Evolutionary conservation across 352 stramenopile genomes (phyloP).

Genomic region (Phytophthora sp.): DNA sequence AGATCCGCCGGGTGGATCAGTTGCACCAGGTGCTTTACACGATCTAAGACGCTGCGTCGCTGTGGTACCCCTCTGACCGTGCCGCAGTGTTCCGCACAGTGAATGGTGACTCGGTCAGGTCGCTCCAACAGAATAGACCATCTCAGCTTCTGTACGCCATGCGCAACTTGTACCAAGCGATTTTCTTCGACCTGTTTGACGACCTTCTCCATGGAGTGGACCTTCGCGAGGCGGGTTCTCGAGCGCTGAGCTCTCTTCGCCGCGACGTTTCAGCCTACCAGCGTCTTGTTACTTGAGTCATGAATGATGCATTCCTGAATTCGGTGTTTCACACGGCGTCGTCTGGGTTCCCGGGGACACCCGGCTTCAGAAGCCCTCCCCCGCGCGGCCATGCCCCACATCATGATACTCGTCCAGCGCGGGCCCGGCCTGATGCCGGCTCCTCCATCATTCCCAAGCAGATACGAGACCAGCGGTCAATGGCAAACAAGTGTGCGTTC

Average conservation of each 20-base stretch:
- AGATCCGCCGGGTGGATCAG: neutral
- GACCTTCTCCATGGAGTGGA: neutral
- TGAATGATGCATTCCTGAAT: neutral
- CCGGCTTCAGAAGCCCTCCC: neutral
- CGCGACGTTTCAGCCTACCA: neutral
- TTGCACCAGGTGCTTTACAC: neutral
- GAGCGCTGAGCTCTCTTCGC: neutral
- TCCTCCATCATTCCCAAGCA: too few species aligned
- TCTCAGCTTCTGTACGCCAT: too few species aligned
- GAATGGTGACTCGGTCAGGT: neutral
- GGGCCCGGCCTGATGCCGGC: too few species aligned
- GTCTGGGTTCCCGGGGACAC: too few species aligned
- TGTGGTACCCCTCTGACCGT: neutral
- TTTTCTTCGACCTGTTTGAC: neutral
- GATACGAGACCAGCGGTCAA: too few species aligned
- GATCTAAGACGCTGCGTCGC: neutral
- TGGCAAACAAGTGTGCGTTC: too few species aligned
- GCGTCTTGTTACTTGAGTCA: neutral
- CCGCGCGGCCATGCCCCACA: too few species aligned
- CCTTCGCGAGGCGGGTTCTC: neutral
- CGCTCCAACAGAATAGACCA: neutral
- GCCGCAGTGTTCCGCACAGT: neutral
- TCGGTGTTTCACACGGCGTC: neutral
- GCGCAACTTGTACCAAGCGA: neutral
- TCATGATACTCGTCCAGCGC: too few species aligned